Evolutionary conservation across 2,329 filamentous ascomycete genomes (phyloP).

Genomic region (Ophiostoma australiae): DNA sequence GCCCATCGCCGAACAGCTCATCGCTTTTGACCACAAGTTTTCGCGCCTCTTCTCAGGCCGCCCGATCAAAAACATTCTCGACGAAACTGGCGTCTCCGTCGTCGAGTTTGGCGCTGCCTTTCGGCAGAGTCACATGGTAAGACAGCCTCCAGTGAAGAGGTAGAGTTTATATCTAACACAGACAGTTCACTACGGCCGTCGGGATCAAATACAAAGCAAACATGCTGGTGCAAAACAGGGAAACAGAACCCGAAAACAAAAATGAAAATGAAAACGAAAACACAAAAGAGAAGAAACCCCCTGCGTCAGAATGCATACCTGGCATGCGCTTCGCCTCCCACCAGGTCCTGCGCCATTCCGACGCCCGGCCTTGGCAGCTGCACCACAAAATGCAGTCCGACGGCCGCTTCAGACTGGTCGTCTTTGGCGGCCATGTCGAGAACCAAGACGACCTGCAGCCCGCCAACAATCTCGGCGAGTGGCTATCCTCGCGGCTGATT

Average conservation of each 20-base stretch:
- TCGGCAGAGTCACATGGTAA: constrained; percentile 19
- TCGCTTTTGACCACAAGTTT: constrained; percentile 50
- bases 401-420: constrained; percentile 53
- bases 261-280: not conserved
- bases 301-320: constrained; percentile 43
- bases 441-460: not conserved
- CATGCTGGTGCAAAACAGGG: constrained; percentile 14
- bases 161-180: not conserved
- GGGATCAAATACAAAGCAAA: constrained; percentile 22
- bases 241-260: not conserved
- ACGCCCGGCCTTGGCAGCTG: constrained; percentile 52
- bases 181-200: constrained; percentile 21
- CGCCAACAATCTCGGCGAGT: constrained; percentile 45
- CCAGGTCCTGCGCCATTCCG: constrained; percentile 57
- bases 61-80: constrained; percentile 51
- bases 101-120: constrained; percentile 42
- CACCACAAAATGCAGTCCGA: constrained; percentile 53
- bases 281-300: constrained; percentile 23
- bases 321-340: constrained; percentile 56
- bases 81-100: constrained; percentile 54
- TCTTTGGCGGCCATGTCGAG: constrained; percentile 47
- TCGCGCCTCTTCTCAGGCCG: constrained; percentile 46
- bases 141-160: too few relatives aligned
- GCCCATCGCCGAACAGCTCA: constrained; percentile 56
- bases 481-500: constrained; percentile 39